Evolutionary conservation across 768 basidiomycete species (phyloP), one percentile per base, ranked within the genome.

Genomic region (Leccinellum luteum): DNA sequence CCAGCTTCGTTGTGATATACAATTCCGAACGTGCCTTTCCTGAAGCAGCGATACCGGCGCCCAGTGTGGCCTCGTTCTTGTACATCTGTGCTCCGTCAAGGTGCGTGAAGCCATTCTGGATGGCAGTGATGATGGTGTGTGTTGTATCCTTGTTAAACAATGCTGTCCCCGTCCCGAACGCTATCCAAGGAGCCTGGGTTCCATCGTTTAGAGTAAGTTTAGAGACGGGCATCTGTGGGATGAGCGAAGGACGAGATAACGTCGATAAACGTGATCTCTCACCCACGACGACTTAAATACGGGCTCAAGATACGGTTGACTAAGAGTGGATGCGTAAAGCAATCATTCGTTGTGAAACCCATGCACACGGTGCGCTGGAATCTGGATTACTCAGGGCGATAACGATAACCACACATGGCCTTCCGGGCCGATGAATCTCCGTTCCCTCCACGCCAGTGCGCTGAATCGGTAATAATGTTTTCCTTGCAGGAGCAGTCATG

Each of bases 21-120:
- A 90, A 68, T 51, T 80, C 78, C 1, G 78, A 78, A 19, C 84
- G 81, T 9, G 79, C 67, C 62, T 79, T 82, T 25, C 79, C 78
- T 3, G 82, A 79, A 3, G 73, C 75, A 51, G 72, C 73, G 60
- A 86, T 77, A 10, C 81, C 84, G 14, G 67, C 74, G 1, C 82
- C 84, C 17, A 85, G 73, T 1, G 74, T 74, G 1, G 76, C 75
- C 65, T 87, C 85, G 58, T 87, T 87, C 8, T 55, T 56, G 67
- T 87, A 87, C 51, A 72, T 52, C 65, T 86, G 85, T 3, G 85
- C 85, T n/a, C 83, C 81, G 64, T 87, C 86, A 17, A 88, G 75
- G 64, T 87, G 86, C 13, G 74, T 81, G 62, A 86, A 77, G 3
- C 82, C 82, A 48, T 73, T 77, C n/a, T 77, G 73, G 52, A 88